These are phyloP conservation scores for Corrigiola litoralis DNA, from an alignment of 179 eudicot genomes.

Conservation along the genomic window DNA sequence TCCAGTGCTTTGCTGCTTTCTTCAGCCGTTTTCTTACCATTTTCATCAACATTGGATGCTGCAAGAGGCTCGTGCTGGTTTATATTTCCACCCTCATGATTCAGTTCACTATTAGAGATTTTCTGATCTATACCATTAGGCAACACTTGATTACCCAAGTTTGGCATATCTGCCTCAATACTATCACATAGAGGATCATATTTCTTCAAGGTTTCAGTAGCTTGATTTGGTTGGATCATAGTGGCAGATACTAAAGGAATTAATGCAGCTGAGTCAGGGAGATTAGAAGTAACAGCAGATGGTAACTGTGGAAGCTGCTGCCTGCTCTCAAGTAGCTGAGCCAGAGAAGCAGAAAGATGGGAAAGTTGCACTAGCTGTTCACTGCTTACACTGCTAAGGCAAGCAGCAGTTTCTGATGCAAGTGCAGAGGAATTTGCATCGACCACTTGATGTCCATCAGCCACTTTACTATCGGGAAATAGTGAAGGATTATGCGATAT, in stretches of 20 bases:
- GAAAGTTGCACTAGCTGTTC: slow-evolving; percentile 35
- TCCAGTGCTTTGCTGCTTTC: slow-evolving; percentile 23
- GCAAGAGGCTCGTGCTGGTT: slow-evolving; percentile 17
- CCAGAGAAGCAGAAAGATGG: slow-evolving; percentile 40
- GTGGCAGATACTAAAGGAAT: slow-evolving; percentile 21
- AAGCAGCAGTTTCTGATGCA: slow-evolving; percentile 18
- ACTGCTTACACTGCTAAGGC: slow-evolving; percentile 21
- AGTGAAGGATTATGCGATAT: slow-evolving; percentile 12
- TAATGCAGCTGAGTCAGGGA: slow-evolving; percentile 13
- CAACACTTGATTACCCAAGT: slow-evolving; percentile 5
- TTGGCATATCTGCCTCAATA: slow-evolving; percentile 20
- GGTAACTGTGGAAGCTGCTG: slow-evolving; percentile 43
- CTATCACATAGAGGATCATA: slow-evolving; percentile 33
- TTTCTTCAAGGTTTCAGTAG: slow-evolving; percentile 24
- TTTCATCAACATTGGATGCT: slow-evolving; percentile 21
- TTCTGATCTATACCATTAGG: slow-evolving; percentile 18
- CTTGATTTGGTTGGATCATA: slow-evolving; percentile 24
- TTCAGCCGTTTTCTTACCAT: slow-evolving; percentile 12
- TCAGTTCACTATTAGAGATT: slow-evolving; percentile 13
- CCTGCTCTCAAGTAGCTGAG: slow-evolving; percentile 47
- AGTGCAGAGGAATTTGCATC: slow-evolving; percentile 20
- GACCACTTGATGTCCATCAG: slow-evolving; percentile 25
- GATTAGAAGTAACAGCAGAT: slow-evolving; percentile 26
- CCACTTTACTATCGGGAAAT: slow-evolving; percentile 12
- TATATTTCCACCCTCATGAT: slow-evolving; percentile 8